These are phyloP conservation scores for Cordia subcordata DNA, from an alignment of 257 asterid species.

Conservation along the genomic window DNA sequence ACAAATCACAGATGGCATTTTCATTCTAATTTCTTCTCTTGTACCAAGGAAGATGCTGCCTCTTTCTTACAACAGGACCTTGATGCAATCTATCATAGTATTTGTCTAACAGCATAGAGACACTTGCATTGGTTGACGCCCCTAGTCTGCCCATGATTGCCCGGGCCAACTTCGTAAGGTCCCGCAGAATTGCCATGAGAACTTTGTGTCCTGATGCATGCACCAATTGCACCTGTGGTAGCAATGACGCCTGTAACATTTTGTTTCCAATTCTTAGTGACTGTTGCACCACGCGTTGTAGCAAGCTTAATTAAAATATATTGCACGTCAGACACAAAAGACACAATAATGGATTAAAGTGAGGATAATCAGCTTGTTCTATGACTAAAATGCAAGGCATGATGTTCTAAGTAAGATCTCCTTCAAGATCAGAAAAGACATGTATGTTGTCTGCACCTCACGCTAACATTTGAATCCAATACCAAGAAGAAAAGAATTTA, in stretches of 20 bases:
- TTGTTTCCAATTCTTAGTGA: no score
- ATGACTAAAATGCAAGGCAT: neutral
- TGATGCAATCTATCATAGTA: neutral
- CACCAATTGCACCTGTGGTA: conserved; percentile 69
- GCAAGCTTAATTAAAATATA: conserved; percentile 50
- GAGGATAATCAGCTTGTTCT: conserved; percentile 16
- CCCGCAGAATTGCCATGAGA: conserved; percentile 87
- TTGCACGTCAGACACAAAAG: conserved; percentile 32
- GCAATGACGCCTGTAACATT: no score
- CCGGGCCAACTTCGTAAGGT: conserved; percentile 63
- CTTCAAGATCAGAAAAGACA: neutral
- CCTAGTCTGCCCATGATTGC: conserved; percentile 89
- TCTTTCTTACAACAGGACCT: no score
- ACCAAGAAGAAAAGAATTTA: neutral
- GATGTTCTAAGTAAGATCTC: neutral
- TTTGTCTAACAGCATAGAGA: neutral
- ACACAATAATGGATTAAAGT: conserved; percentile 4
- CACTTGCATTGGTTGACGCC: conserved; percentile 50
- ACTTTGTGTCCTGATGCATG: conserved; percentile 81
- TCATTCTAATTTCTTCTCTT: neutral
- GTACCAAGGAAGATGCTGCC: no score
- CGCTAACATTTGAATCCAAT: no score
- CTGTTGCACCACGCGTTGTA: conserved; percentile 54
- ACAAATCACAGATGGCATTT: neutral
- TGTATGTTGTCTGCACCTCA: neutral